Percentiles rank a stretch among this genome's conserved stretches.
phyloP scores from a whole-genome alignment of 1,139 yeast genomes.

The Candida tropicalis region DNA sequence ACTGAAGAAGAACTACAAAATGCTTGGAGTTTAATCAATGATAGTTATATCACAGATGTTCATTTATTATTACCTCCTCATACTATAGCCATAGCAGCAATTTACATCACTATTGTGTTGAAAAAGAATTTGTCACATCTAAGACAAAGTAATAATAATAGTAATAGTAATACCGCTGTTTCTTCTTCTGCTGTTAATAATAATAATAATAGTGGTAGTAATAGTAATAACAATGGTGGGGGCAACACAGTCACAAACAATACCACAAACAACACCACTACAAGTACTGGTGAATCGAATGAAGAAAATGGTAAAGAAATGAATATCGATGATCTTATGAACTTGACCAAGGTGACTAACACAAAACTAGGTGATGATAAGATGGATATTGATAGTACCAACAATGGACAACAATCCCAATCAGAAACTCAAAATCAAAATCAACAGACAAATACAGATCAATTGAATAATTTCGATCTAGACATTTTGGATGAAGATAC shows the following conservation, averaged over 20 bases:
- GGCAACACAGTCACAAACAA: not conserved
- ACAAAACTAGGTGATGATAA: constrained; percentile 3
- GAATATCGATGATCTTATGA: constrained; percentile 46
- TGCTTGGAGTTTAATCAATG: constrained; percentile 89
- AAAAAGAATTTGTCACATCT: constrained; percentile 39
- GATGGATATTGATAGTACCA: constrained; percentile 4
- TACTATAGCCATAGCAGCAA: constrained; percentile 81
- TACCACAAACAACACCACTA: constrained; percentile 2
- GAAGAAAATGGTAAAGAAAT: constrained; percentile 17
- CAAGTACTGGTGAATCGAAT: constrained; percentile 1
- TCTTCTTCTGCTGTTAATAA: too few relatives aligned
- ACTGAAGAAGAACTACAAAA: constrained; percentile 77
- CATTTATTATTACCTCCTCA: constrained; percentile 88
- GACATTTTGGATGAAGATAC: constrained; percentile 39
- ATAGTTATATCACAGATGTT: constrained; percentile 84
- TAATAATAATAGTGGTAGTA: not conserved
- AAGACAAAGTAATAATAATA: constrained; percentile 16
- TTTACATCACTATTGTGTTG: constrained; percentile 70
- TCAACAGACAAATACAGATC: constrained; percentile 5
- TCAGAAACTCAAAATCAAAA: constrained; percentile 5
- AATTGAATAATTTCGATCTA: constrained; percentile 20
- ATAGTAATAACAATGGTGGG: constrained; percentile 1
- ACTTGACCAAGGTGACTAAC: constrained; percentile 22
- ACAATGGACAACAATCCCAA: not conserved
- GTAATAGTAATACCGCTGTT: constrained; percentile 7